Percentiles rank a stretch among this genome's conserved stretches.
Conservation (phyloP, 2,329 filamentous ascomycete species). For the Diplodia seriata region DNA sequence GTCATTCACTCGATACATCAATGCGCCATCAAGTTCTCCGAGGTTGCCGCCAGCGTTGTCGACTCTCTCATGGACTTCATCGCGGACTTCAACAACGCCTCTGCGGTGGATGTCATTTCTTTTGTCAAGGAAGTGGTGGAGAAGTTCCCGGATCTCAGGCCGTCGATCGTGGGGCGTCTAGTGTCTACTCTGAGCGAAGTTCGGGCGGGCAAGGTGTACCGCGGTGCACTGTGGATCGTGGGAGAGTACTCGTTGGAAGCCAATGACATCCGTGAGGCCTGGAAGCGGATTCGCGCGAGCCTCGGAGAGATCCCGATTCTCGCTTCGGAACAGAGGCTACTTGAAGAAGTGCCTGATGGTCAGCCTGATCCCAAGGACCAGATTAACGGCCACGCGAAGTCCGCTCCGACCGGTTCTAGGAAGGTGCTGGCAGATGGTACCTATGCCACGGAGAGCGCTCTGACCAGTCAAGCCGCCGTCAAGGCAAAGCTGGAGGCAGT, state of each 20-base stretch:
- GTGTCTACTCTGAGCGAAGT: constrained; percentile 93
- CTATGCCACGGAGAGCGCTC: constrained; percentile 93
- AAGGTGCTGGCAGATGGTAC: constrained; percentile 96
- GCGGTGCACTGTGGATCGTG: constrained; percentile 95
- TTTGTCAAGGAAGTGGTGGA: constrained; percentile 99
- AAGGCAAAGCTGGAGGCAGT: constrained; percentile 94
- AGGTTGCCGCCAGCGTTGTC: constrained; percentile 95
- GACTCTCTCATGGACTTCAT: constrained; percentile 99
- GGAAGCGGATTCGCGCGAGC: constrained; percentile 93
- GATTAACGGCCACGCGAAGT: constrained; percentile 80
- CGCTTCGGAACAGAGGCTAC: constrained; percentile 87
- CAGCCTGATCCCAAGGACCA: constrained; percentile 69
- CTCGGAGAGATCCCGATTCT: constrained; percentile 97
- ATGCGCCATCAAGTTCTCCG: constrained; percentile 98
- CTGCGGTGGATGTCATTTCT: constrained; percentile 95
- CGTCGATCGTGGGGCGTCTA: constrained; percentile 84
- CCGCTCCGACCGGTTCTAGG: constrained; percentile 80
- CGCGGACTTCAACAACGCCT: constrained; percentile 95
- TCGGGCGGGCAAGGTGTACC: constrained; percentile 94
- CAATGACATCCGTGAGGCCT: constrained; percentile 92
- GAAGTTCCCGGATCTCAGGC: constrained; percentile 89
- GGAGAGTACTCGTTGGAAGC: constrained; percentile 96
- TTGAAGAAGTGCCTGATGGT: constrained; percentile 80
- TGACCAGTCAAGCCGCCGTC: constrained; percentile 89
- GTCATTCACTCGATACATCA: constrained; percentile 97